Evolutionary conservation across 495 filamentous ascomycete genomes (phyloP).

Genomic region (Hypoxylon fuscum): DNA sequence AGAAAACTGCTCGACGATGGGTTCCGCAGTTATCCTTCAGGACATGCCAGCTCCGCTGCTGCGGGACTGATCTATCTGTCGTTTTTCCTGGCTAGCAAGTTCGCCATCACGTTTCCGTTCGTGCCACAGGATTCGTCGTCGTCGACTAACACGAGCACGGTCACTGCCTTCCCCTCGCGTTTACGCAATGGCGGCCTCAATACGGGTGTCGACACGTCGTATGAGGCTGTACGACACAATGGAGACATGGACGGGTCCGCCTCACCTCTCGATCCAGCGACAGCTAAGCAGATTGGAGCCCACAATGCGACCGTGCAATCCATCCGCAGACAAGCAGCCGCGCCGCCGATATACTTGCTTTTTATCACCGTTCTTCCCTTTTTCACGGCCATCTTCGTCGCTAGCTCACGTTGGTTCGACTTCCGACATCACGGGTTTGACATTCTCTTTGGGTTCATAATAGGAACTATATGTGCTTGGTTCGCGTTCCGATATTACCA

Average conservation of each 20-base stretch:
- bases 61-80: conserved; percentile 82
- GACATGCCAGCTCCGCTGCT: conserved; percentile 70
- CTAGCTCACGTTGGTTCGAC: conserved; percentile 75
- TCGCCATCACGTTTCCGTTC: conserved; percentile 66
- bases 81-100: conserved; percentile 71
- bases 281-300: conserved; percentile 50
- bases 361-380: conserved; percentile 71
- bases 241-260: conserved; percentile 25
- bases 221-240: conserved; percentile 37
- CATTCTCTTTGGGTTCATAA: conserved; percentile 77
- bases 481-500: conserved; percentile 68
- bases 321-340: conserved; percentile 70
- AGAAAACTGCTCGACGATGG: conserved; percentile 77
- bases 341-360: conserved; percentile 74
- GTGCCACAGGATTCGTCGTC: conserved; percentile 55
- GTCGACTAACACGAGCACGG: conserved; percentile 43
- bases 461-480: conserved; percentile 62
- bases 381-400: conserved; percentile 63
- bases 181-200: conserved; percentile 27
- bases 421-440: conserved; percentile 91
- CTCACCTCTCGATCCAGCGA: conserved; percentile 35
- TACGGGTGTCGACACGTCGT: conserved; percentile 28
- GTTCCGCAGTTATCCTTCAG: conserved; percentile 85
- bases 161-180: conserved; percentile 61
- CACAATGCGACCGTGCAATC: conserved; percentile 57